phyloP scores from a whole-genome alignment of 2,329 filamentous ascomycete species.

The Epicoccum nigrum region DNA sequence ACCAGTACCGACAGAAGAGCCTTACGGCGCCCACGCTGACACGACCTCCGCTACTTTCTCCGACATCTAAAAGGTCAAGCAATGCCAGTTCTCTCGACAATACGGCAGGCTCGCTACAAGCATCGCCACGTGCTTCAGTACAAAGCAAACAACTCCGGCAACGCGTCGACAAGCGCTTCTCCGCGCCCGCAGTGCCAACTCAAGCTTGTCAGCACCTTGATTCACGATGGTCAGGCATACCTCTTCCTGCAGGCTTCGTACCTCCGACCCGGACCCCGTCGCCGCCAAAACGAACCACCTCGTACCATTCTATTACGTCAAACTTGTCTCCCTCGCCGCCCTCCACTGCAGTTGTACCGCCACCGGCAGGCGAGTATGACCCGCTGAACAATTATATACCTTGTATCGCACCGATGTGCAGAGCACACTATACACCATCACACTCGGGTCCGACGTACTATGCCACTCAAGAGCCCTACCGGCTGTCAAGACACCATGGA shows the following conservation, averaged over 20 bases:
- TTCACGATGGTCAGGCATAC: constrained; percentile 23
- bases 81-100: neutral
- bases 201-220: constrained; percentile 18
- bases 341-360: constrained; percentile 19
- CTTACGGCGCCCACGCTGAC: constrained; percentile 6
- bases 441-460: constrained; percentile 38
- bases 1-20: constrained; percentile 13
- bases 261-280: constrained; percentile 15
- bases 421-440: constrained; percentile 31
- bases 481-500: constrained; percentile 32
- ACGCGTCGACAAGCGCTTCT: constrained; percentile 23
- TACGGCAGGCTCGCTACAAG: neutral
- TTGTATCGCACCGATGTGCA: constrained; percentile 34
- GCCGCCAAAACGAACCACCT: constrained; percentile 23
- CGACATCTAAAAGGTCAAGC: constrained; percentile 7
- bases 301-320: constrained; percentile 29
- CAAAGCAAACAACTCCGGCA: constrained; percentile 11
- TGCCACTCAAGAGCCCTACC: constrained; percentile 35
- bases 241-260: constrained; percentile 24
- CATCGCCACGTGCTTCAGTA: constrained; percentile 10
- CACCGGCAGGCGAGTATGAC: constrained; percentile 33
- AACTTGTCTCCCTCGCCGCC: constrained; percentile 25
- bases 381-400: constrained; percentile 40
- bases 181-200: constrained; percentile 14
- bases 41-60: constrained; percentile 8